Evolutionary conservation across 371 early-diverging fungal species (phyloP).

Genomic region (Actinomortierella ambigua): DNA sequence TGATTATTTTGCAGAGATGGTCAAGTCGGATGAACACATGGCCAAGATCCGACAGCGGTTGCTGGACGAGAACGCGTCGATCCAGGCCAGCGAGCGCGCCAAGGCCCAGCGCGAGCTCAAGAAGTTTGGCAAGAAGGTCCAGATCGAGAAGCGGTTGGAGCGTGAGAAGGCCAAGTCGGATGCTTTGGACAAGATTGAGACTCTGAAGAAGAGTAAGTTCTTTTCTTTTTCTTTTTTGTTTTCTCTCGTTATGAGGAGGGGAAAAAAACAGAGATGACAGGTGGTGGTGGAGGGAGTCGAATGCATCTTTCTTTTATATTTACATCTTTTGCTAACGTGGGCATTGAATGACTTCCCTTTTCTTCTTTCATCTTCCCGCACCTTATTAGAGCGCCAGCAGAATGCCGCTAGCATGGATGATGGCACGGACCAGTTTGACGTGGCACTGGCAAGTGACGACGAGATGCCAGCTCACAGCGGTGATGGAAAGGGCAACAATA

Average conservation of each 20-base stretch:
- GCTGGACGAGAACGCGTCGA: conserved; percentile 78
- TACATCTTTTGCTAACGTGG: too few relatives aligned
- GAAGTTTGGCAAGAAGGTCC: conserved; percentile 98
- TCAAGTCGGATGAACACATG: conserved; percentile 96
- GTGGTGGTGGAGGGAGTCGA: too few relatives aligned
- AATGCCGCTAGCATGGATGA: conserved; percentile 49
- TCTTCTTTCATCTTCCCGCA: not conserved
- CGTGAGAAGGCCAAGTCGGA: conserved; percentile 82
- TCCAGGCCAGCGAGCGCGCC: conserved; percentile 87
- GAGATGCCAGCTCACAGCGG: conserved; percentile 42
- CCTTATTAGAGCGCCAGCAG: conserved; percentile 69
- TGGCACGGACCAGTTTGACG: conserved; percentile 82
- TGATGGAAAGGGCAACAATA: conserved; percentile 32
- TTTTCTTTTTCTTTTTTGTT: conserved; percentile 10
- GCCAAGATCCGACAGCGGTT: conserved; percentile 79
- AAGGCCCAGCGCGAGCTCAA: conserved; percentile 84
- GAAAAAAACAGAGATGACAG: too few relatives aligned
- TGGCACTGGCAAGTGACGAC: conserved; percentile 75
- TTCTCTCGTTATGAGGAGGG: not conserved
- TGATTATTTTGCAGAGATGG: conserved; percentile 96
- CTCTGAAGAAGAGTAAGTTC: conserved; percentile 86
- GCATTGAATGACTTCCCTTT: not conserved
- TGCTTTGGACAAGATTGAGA: conserved; percentile 86
- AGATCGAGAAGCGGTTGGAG: conserved; percentile 85
- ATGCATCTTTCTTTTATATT: too few relatives aligned